phyloP scores from a whole-genome alignment of 345 rosid genomes.

The Cardiospermum halicacabum region DNA sequence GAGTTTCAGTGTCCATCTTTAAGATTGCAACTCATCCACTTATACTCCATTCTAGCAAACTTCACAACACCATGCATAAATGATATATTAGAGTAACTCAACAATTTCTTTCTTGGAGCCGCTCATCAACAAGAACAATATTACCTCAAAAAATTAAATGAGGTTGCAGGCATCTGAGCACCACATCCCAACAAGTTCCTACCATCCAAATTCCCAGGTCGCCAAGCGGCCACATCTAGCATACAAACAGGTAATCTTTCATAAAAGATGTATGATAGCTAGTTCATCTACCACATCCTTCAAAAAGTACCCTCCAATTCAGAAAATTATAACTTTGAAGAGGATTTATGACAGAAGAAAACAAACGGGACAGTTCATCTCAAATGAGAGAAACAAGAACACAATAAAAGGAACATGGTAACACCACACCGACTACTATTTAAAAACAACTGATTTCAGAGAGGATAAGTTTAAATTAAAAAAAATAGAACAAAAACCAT shows the following conservation, averaged over 20 bases:
- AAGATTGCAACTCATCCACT: constrained; percentile 32
- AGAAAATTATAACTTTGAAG: background rate
- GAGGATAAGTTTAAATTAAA: too few species aligned
- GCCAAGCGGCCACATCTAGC: constrained; percentile 76
- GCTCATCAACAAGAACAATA: constrained; percentile 37
- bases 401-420: background rate
- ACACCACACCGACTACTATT: background rate
- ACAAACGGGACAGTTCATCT: background rate
- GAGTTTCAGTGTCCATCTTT: constrained; percentile 39
- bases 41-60: constrained; percentile 25
- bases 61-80: constrained; percentile 20
- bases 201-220: constrained; percentile 71
- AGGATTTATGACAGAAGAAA: background rate
- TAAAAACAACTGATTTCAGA: background rate
- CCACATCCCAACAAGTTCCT: constrained; percentile 80
- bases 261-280: constrained; percentile 34
- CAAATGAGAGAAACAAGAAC: background rate
- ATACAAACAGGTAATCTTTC: constrained; percentile 65
- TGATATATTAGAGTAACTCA: constrained; percentile 15
- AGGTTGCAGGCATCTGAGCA: constrained; percentile 48
- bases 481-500: too few species aligned
- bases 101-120: constrained; percentile 21
- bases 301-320: constrained; percentile 17
- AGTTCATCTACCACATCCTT: constrained; percentile 22
- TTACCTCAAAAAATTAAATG: constrained; percentile 48